These are phyloP conservation scores for Anacardium occidentale DNA, from an alignment of 345 rosid species.

Conservation along the genomic window DNA sequence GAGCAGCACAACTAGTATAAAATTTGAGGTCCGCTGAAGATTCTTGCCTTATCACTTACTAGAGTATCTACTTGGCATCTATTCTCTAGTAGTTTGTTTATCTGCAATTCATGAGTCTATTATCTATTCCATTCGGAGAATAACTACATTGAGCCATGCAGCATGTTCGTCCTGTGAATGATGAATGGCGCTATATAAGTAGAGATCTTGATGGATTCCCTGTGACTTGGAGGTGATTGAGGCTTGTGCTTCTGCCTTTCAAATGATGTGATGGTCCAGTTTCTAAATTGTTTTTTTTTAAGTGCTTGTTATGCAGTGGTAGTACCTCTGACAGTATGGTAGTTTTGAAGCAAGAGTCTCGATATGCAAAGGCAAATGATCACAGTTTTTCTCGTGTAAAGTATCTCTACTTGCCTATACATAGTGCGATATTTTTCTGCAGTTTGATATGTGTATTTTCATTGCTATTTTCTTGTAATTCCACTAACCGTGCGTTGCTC, in stretches of 20 bases:
- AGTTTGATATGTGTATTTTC: neutral
- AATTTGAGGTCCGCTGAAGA: conserved; percentile 61
- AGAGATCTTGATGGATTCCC: conserved; percentile 89
- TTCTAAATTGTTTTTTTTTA: conserved; percentile 18
- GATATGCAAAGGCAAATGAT: conserved; percentile 71
- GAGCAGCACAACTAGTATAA: conserved; percentile 85
- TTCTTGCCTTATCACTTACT: conserved; percentile 10
- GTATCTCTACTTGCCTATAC: conserved; percentile 18
- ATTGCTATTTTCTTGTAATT: neutral
- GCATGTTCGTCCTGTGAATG: conserved; percentile 78
- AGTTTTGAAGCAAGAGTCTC: conserved; percentile 93
- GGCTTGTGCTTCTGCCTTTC: conserved; percentile 21
- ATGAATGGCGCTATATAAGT: conserved; percentile 74
- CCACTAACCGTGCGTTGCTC: conserved; percentile 26
- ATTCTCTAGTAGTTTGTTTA: conserved; percentile 3
- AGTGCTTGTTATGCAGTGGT: conserved; percentile 63
- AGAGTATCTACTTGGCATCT: neutral
- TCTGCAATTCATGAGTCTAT: neutral
- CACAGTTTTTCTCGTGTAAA: conserved; percentile 84
- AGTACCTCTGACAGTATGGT: conserved; percentile 80
- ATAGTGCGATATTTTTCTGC: conserved; percentile 5
- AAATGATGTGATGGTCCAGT: conserved; percentile 24
- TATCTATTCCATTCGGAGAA: conserved; percentile 2
- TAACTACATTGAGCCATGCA: conserved; percentile 32
- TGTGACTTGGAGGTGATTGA: conserved; percentile 76